Conservation (phyloP, 2,329 filamentous ascomycete genomes). For the Stachybotrys chartarum region DNA sequence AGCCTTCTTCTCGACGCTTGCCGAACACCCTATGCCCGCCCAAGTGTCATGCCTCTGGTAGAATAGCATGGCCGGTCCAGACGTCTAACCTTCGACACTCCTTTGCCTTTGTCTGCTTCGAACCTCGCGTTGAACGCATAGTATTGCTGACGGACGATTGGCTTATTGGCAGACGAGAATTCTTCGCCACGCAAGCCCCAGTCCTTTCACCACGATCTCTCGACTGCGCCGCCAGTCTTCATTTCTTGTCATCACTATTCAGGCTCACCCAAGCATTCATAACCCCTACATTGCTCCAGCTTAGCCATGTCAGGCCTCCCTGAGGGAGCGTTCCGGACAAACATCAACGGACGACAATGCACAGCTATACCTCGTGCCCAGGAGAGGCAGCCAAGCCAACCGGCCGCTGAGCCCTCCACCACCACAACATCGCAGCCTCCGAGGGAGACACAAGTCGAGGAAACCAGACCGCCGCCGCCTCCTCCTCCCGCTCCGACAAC, state of each 20-base stretch:
- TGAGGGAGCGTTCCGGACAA: constrained; percentile 41
- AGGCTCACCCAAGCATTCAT: constrained; percentile 13
- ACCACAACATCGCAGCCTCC: background rate
- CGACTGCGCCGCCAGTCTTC: background rate
- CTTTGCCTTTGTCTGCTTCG: background rate
- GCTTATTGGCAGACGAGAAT: background rate
- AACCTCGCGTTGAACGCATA: background rate
- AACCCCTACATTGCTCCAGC: background rate
- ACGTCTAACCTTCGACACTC: background rate
- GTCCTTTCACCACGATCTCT: background rate
- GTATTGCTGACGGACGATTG: background rate
- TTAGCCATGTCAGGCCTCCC: constrained; percentile 29
- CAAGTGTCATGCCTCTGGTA: background rate
- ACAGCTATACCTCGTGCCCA: constrained; percentile 40
- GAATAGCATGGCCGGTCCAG: background rate
- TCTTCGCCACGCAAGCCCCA: background rate
- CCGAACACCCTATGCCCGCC: background rate
- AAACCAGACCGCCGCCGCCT: background rate
- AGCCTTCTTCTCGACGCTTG: background rate
- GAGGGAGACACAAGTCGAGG: background rate
- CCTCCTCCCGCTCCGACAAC: background rate
- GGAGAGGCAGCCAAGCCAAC: background rate
- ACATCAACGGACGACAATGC: constrained; percentile 42
- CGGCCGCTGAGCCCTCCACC: background rate
- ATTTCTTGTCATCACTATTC: background rate